phyloP scores from a whole-genome alignment of 2,329 filamentous ascomycete species.

The Fusarium sp. region DNA sequence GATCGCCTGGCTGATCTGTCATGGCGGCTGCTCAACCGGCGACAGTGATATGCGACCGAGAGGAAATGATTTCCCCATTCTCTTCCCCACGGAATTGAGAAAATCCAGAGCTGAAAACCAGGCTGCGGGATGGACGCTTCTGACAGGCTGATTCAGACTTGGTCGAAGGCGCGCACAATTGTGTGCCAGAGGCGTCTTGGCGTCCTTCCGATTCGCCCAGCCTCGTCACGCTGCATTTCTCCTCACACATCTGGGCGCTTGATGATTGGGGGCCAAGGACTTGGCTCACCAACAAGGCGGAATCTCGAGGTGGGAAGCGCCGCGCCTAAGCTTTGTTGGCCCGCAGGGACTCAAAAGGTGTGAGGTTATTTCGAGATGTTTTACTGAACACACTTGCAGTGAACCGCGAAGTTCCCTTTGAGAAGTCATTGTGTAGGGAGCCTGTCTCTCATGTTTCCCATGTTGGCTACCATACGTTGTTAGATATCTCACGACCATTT shows the following conservation, averaged over 20 bases:
- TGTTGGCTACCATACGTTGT: not conserved
- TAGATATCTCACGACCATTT: not conserved
- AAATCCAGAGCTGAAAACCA: not conserved
- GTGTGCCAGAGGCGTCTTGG: not conserved
- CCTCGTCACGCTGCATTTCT: not conserved
- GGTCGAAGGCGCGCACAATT: not conserved
- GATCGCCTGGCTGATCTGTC: not conserved
- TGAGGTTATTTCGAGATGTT: not conserved
- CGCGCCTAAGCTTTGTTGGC: not conserved
- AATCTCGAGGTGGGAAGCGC: not conserved
- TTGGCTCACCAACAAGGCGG: not conserved
- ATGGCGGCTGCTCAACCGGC: not conserved
- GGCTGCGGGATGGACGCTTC: not conserved
- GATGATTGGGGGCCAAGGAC: not conserved
- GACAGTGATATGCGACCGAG: not conserved
- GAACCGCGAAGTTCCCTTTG: not conserved
- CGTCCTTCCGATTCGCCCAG: not conserved
- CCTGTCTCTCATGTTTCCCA: not conserved
- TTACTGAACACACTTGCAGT: not conserved
- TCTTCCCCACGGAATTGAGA: not conserved
- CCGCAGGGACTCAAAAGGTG: not conserved
- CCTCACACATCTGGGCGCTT: conserved; percentile 1
- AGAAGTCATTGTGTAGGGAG: not conserved
- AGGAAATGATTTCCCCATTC: not conserved
- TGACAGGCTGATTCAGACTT: not conserved